Conservation (phyloP, 2,329 filamentous ascomycete species). For the Colletotrichum sansevieriae region DNA sequence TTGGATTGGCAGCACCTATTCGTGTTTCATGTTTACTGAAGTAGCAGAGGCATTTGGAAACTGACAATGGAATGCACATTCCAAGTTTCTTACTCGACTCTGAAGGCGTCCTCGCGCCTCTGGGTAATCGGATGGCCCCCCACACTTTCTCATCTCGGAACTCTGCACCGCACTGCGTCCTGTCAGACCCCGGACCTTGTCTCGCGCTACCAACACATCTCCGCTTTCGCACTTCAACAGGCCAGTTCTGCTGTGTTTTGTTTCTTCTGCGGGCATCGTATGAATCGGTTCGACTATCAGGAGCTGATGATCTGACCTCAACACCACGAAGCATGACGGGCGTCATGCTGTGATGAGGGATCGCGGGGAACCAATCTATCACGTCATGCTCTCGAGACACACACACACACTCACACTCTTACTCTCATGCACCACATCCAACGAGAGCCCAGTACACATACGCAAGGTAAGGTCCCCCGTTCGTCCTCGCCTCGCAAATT, state of each 20-base stretch:
- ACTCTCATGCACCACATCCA: constrained; percentile 10
- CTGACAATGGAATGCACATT: constrained; percentile 13
- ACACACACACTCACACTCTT: constrained; percentile 3
- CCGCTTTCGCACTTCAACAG: constrained; percentile 38
- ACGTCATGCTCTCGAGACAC: constrained; percentile 22
- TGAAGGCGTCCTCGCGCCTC: constrained; percentile 10
- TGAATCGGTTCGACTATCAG: constrained; percentile 27
- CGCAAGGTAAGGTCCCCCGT: background rate
- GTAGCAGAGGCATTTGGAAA: background rate
- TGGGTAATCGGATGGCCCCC: constrained; percentile 4
- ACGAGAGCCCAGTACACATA: background rate
- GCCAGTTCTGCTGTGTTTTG: constrained; percentile 27
- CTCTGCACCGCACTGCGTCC: constrained; percentile 31
- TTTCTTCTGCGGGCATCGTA: constrained; percentile 39
- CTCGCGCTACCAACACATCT: constrained; percentile 29
- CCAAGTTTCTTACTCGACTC: constrained; percentile 27
- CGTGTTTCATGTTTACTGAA: background rate
- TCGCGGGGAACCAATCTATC: constrained; percentile 24
- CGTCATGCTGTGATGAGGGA: constrained; percentile 23
- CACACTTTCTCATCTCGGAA: constrained; percentile 37
- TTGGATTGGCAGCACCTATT: background rate
- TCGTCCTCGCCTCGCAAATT: constrained; percentile 9
- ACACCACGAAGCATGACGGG: constrained; percentile 22
- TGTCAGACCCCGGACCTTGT: constrained; percentile 38
- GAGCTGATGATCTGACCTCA: constrained; percentile 35